phyloP scores from a whole-genome alignment of 768 basidiomycete genomes.

The Collybia sordida region DNA sequence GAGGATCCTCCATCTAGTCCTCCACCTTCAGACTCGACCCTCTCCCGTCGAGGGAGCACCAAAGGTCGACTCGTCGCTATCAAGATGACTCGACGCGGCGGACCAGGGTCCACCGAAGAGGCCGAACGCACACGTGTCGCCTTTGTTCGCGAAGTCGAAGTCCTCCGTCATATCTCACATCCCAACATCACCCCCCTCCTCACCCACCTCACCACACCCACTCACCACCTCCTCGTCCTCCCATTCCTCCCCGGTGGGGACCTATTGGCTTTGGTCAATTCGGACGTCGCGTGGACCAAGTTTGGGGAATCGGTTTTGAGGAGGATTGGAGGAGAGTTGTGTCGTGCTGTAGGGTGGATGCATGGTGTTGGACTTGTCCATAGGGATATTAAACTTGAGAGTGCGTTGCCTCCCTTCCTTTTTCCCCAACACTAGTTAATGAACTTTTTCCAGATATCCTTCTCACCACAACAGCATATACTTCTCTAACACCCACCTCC shows the following conservation, averaged over 20 bases:
- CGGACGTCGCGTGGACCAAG: conserved; percentile 42
- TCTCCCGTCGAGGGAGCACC: background rate
- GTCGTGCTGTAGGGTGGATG: conserved; percentile 82
- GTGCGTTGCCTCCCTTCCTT: conserved; percentile 33
- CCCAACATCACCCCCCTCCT: conserved; percentile 76
- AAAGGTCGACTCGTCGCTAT: conserved; percentile 38
- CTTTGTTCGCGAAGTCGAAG: conserved; percentile 82
- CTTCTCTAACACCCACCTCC: conserved; percentile 25
- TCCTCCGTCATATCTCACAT: conserved; percentile 74
- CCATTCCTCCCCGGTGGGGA: conserved; percentile 80
- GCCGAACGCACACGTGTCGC: conserved; percentile 75
- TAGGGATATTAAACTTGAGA: conserved; percentile 88
- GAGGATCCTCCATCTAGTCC: background rate
- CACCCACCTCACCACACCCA: conserved; percentile 65
- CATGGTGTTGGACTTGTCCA: conserved; percentile 85
- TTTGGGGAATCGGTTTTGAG: conserved; percentile 49
- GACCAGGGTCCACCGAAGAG: conserved; percentile 25
- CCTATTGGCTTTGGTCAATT: conserved; percentile 73
- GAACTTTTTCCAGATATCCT: conserved; percentile 59
- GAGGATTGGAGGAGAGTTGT: conserved; percentile 76
- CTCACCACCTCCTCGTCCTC: conserved; percentile 77
- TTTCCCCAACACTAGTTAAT: background rate
- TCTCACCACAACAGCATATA: conserved; percentile 48
- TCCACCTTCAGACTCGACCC: background rate
- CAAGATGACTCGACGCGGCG: conserved; percentile 43